These are phyloP conservation scores for Jackrogersella minutella DNA, from an alignment of 495 filamentous ascomycete genomes.

Conservation along the genomic window DNA sequence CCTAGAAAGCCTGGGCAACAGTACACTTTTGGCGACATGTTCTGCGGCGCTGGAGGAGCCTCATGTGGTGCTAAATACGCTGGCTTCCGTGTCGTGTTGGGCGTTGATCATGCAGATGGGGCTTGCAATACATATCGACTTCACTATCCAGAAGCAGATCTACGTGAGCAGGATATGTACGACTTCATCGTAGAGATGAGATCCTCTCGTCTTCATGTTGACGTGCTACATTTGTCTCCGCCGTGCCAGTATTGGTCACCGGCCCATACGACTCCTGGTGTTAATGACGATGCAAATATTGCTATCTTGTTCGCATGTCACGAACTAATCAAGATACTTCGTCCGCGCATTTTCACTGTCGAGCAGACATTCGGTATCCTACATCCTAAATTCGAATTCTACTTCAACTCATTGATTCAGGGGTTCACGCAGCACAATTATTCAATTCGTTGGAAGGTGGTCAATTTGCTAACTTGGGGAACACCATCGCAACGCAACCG, in stretches of 20 bases:
- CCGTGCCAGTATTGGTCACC: conserved; percentile 87
- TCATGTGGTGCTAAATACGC: conserved; percentile 72
- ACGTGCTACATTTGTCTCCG: conserved; percentile 81
- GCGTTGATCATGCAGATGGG: conserved; percentile 65
- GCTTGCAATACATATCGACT: conserved; percentile 64
- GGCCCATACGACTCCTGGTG: conserved; percentile 70
- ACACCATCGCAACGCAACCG: conserved; percentile 56
- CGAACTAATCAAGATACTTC: conserved; percentile 64
- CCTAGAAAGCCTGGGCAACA: conserved; percentile 44
- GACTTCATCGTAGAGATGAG: conserved; percentile 52
- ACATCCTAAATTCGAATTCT: conserved; percentile 55
- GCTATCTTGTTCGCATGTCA: conserved; percentile 72
- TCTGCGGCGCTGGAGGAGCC: conserved; percentile 80
- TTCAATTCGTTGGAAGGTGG: conserved; percentile 66
- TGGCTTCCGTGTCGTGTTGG: conserved; percentile 66
- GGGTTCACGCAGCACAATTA: conserved; percentile 73
- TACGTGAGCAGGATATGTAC: conserved; percentile 56
- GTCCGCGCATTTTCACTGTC: conserved; percentile 78
- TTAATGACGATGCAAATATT: conserved; percentile 77
- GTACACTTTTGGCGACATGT: conserved; percentile 75
- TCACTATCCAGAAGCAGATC: conserved; percentile 64
- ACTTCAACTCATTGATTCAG: conserved; percentile 68
- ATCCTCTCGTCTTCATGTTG: conserved; percentile 54
- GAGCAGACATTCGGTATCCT: conserved; percentile 82
- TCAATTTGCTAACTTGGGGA: conserved; percentile 58